These are phyloP conservation scores for Umbelopsis ramanniana DNA, from an alignment of 192 early-diverging fungal genomes.

Conservation along the genomic window DNA sequence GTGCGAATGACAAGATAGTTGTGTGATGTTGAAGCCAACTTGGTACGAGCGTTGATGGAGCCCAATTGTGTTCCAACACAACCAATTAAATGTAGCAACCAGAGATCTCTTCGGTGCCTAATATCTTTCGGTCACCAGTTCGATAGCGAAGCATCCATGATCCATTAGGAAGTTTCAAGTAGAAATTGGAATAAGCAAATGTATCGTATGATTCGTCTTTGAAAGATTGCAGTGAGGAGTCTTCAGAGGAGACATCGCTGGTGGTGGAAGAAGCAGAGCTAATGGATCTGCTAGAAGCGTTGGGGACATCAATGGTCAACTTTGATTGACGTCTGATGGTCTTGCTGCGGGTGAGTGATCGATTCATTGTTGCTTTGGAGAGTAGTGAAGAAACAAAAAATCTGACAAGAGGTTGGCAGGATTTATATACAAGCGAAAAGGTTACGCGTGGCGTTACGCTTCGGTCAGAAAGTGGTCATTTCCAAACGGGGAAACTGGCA, in stretches of 20 bases:
- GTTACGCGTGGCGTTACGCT: background rate
- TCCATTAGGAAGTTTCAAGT: constrained; percentile 40
- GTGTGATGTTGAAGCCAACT: background rate
- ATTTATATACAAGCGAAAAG: background rate
- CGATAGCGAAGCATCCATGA: constrained; percentile 44
- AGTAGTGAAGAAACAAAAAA: background rate
- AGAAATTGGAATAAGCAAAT: constrained; percentile 46
- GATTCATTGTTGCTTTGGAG: constrained; percentile 3
- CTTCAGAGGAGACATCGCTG: background rate
- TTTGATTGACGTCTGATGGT: constrained; percentile 7
- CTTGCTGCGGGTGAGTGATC: constrained; percentile 7
- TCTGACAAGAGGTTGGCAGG: background rate
- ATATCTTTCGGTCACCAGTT: constrained; percentile 37
- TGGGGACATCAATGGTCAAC: background rate
- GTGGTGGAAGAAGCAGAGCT: constrained; percentile 14
- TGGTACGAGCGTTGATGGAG: background rate
- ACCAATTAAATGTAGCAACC: constrained; percentile 15
- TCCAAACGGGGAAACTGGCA: background rate
- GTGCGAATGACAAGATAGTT: background rate
- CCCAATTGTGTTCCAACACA: background rate
- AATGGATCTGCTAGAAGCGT: background rate
- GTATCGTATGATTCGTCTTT: background rate
- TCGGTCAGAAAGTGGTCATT: constrained; percentile 7
- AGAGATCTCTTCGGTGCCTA: constrained; percentile 41
- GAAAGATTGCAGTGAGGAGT: background rate